Conservation (phyloP, 1,284 basidiomycete species). For the Irpex sp. region DNA sequence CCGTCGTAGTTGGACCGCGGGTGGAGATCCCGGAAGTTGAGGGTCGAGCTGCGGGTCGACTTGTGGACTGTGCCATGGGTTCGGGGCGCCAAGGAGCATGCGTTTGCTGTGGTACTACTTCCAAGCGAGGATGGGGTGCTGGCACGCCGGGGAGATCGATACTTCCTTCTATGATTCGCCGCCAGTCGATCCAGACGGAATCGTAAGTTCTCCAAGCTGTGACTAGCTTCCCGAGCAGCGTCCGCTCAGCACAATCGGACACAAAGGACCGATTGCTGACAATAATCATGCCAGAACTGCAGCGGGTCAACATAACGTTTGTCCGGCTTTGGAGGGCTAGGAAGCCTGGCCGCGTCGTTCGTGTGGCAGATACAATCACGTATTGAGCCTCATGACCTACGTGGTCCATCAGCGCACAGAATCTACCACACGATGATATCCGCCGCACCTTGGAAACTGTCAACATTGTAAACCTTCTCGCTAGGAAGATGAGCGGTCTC, state of each 20-base stretch:
- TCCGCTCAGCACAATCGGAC: constrained; percentile 19
- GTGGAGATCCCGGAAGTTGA: too few relatives aligned
- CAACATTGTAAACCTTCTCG: constrained; percentile 38
- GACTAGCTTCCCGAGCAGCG: constrained; percentile 30
- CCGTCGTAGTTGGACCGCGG: too few relatives aligned
- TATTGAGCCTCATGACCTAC: constrained; percentile 39
- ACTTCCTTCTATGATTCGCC: constrained; percentile 12
- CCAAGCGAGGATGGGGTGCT: background rate
- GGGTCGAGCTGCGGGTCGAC: too few relatives aligned
- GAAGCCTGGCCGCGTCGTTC: constrained; percentile 38
- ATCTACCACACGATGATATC: background rate
- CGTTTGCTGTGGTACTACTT: background rate
- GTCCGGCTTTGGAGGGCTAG: constrained; percentile 32
- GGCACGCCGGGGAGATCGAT: constrained; percentile 18
- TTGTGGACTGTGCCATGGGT: too few relatives aligned
- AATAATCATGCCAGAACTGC: constrained; percentile 37
- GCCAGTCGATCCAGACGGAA: constrained; percentile 20
- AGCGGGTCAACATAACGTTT: constrained; percentile 45
- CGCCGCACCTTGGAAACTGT: constrained; percentile 40
- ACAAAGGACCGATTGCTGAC: constrained; percentile 34
- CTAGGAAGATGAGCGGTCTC: constrained; percentile 28
- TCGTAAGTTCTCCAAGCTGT: constrained; percentile 16
- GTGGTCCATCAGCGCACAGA: background rate
- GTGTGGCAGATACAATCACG: constrained; percentile 38
- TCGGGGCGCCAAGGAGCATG: too few relatives aligned